Evolutionary conservation across 176 grass and related monocot genomes (phyloP).

Genomic region (Triticum timopheevii): DNA sequence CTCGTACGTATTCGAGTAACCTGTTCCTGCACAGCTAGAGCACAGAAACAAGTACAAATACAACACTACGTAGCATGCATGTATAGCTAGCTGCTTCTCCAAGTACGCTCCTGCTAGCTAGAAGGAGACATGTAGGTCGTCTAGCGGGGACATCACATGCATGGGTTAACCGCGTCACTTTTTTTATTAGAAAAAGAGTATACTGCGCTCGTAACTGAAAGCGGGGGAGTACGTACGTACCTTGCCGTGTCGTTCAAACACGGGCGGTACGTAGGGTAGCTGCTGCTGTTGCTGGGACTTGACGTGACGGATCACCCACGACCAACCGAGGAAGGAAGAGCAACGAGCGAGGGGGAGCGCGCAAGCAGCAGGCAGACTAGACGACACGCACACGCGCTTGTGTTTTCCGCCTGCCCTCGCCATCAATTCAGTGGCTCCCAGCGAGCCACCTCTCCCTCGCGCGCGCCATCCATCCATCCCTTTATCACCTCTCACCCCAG

Average conservation of each 20-base stretch:
- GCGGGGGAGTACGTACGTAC: neutral
- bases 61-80: neutral
- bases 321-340: neutral
- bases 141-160: neutral
- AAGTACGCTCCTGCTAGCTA: neutral
- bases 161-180: neutral
- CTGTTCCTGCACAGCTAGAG: neutral
- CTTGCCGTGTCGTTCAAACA: neutral
- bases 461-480: neutral
- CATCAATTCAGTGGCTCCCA: neutral
- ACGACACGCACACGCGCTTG: neutral
- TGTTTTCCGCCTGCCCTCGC: neutral
- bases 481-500: no score
- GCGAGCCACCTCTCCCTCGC: neutral
- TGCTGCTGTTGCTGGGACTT: neutral
- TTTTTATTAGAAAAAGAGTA: no score
- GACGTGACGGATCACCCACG: neutral
- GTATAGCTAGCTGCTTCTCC: neutral
- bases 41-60: neutral
- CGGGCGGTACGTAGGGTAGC: neutral
- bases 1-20: conserved; percentile 28
- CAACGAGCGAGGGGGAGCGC: neutral
- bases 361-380: neutral
- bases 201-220: neutral
- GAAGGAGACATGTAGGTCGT: neutral